Evolutionary conservation across 1,284 basidiomycete genomes (phyloP).

Genomic region (Cutaneotrichosporon spelunceum): DNA sequence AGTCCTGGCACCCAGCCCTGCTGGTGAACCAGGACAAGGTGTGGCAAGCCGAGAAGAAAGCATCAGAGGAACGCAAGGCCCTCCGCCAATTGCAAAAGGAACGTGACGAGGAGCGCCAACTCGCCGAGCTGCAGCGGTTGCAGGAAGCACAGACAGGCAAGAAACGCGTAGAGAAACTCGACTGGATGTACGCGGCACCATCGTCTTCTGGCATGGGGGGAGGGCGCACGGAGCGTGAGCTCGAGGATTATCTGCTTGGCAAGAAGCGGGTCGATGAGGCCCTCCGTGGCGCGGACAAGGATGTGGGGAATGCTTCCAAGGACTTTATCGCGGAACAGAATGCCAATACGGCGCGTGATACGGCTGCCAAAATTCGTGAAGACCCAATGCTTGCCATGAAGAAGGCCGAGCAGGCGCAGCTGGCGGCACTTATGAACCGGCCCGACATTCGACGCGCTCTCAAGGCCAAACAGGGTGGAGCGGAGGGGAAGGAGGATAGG

Average conservation of each 20-base stretch:
- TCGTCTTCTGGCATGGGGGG: constrained; percentile 66
- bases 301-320: constrained; percentile 82
- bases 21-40: constrained; percentile 98
- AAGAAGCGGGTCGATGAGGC: constrained; percentile 98
- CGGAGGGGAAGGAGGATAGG: constrained; percentile 59
- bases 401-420: constrained; percentile 91
- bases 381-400: constrained; percentile 96
- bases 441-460: constrained; percentile 81
- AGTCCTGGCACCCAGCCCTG: constrained; percentile 96
- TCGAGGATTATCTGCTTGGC: constrained; percentile 96
- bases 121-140: constrained; percentile 90
- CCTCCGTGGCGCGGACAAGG: constrained; percentile 75
- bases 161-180: constrained; percentile 86
- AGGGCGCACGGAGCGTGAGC: constrained; percentile 63
- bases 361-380: constrained; percentile 89
- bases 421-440: constrained; percentile 83
- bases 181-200: constrained; percentile 99
- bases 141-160: constrained; percentile 93
- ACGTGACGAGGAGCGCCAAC: constrained; percentile 92
- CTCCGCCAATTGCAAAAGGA: constrained; percentile 93
- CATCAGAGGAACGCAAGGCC: constrained; percentile 96
- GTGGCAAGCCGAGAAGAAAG: constrained; percentile 97
- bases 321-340: constrained; percentile 89
- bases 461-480: constrained; percentile 63
- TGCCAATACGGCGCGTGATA: constrained; percentile 84